These are phyloP conservation scores for Russula ochroleuca DNA, from an alignment of 768 basidiomycete genomes.

Conservation along the genomic window DNA sequence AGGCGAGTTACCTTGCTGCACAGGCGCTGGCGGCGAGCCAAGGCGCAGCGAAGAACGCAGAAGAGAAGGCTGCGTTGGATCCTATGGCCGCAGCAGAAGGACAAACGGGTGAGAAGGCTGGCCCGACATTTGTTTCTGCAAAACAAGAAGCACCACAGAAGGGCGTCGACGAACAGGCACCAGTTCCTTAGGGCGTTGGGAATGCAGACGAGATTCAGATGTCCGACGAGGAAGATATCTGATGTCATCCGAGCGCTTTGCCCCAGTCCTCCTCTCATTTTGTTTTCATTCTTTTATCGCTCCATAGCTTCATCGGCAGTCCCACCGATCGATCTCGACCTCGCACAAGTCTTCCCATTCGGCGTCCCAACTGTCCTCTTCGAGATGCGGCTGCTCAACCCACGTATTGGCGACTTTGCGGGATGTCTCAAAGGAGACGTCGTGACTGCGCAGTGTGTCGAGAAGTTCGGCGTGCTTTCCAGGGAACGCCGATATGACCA, in stretches of 20 bases:
- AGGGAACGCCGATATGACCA: slow-evolving; percentile 66
- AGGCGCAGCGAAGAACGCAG: slow-evolving; percentile 47
- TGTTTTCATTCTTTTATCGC: slow-evolving; percentile 6
- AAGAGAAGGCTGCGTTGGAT: slow-evolving; percentile 47
- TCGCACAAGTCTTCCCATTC: slow-evolving; percentile 76
- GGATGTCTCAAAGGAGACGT: slow-evolving; percentile 64
- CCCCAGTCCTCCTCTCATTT: background rate
- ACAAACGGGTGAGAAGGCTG: slow-evolving; percentile 51
- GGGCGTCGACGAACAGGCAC: slow-evolving; percentile 29
- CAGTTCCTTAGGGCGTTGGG: slow-evolving; percentile 28
- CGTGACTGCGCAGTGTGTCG: slow-evolving; percentile 56
- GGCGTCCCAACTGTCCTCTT: slow-evolving; percentile 63
- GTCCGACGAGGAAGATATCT: slow-evolving; percentile 68
- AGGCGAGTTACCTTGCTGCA: slow-evolving; percentile 87
- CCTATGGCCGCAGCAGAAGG: slow-evolving; percentile 86
- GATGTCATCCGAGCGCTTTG: slow-evolving; percentile 31
- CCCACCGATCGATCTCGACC: slow-evolving; percentile 74
- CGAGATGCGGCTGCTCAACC: slow-evolving; percentile 64
- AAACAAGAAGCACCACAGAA: slow-evolving; percentile 43
- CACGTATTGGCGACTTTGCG: slow-evolving; percentile 58
- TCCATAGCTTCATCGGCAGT: slow-evolving; percentile 32
- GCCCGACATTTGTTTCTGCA: slow-evolving; percentile 76
- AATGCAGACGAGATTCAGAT: slow-evolving; percentile 88
- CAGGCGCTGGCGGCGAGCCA: slow-evolving; percentile 74
- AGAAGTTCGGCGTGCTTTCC: slow-evolving; percentile 50